Base-by-base conservation (phyloP, 192 early-diverging fungal species). In the Lunasporangiospora selenospora region DNA sequence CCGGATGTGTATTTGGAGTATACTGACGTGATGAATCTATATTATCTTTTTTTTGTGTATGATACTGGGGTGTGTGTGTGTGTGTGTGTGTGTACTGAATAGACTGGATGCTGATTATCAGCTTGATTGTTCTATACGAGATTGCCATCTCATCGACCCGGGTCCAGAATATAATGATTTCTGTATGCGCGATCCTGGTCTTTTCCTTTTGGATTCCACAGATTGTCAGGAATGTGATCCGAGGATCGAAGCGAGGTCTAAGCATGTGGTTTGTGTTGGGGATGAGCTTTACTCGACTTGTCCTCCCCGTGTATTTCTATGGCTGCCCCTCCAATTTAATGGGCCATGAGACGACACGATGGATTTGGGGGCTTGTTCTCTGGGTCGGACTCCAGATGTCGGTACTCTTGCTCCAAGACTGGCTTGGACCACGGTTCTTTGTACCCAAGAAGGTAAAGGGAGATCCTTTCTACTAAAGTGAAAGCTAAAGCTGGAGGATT, bases 201-300 rank as follows among this genome's bases (percentile, higher is more conserved):
- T 89, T 81, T 71, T 91, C 90, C 3, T 90, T 87, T 76, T 94
- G 92, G 92, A 67, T 91, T 12, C 92, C 92, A n/a, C 92, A 94
- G 52, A 90, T 91, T 42, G 67, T 83, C 26, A 81, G 89, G 64
- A 92, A 91, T 48, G 80, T 88, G 18, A 75, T 64, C 18, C 81
- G 89, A 33, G 88, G 89, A 23, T 82, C 88, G 13, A 75, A 83
- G 57, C 71, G 81, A 18, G 84, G 83, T 0, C 58, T 90, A 26
- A 83, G 82, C 46, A 62, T 57, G 24, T 73, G 78, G 18, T 92
- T 89, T 42, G 61, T 92, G 7, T 16, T 88, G 23, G 86, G 86
- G 1, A 86, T 84, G 69, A 85, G 81, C 9, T 27, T 78, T 15
- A 64, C 82, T 18, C 76, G 88, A 12, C 55, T 92, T 32, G 54